phyloP scores from a whole-genome alignment of 2,329 filamentous ascomycete genomes.

The Apiospora kogelbergensis region DNA sequence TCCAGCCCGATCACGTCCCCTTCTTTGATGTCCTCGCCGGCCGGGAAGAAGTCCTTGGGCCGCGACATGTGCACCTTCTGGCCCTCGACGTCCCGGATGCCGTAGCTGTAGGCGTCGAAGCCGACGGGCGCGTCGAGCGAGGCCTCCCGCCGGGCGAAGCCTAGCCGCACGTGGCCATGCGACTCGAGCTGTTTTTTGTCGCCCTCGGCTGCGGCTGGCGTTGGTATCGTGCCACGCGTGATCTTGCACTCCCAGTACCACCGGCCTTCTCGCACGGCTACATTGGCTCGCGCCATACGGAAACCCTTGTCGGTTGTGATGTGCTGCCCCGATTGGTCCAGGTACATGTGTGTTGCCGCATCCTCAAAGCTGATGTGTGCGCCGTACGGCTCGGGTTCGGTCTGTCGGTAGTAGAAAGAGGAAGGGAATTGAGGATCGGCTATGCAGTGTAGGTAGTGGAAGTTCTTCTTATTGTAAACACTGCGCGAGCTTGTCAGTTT shows the following conservation, averaged over 20 bases:
- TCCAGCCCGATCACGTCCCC: constrained; percentile 94
- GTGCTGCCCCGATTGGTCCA: constrained; percentile 72
- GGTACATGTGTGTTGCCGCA: constrained; percentile 79
- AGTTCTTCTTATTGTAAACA: constrained; percentile 68
- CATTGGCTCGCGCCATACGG: constrained; percentile 86
- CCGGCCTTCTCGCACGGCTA: constrained; percentile 83
- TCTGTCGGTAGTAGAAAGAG: constrained; percentile 84
- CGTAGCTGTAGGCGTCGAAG: constrained; percentile 92
- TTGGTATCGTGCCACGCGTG: constrained; percentile 67
- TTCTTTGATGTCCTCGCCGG: constrained; percentile 76
- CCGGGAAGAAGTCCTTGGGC: constrained; percentile 84
- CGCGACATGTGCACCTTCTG: constrained; percentile 93
- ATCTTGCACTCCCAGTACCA: constrained; percentile 96
- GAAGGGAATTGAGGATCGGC: constrained; percentile 85
- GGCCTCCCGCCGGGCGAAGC: constrained; percentile 80
- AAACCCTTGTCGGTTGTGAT: constrained; percentile 92
- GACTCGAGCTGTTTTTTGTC: constrained; percentile 41
- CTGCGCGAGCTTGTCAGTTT: constrained; percentile 32
- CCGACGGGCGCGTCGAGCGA: constrained; percentile 81
- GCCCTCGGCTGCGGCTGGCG: constrained; percentile 38
- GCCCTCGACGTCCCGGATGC: constrained; percentile 82
- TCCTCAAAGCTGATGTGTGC: constrained; percentile 92
- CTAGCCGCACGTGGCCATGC: constrained; percentile 73
- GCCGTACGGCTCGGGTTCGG: constrained; percentile 80
- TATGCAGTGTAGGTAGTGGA: constrained; percentile 87